phyloP scores from a whole-genome alignment of 768 basidiomycete species.

The Macrolepiota dolichaula region DNA sequence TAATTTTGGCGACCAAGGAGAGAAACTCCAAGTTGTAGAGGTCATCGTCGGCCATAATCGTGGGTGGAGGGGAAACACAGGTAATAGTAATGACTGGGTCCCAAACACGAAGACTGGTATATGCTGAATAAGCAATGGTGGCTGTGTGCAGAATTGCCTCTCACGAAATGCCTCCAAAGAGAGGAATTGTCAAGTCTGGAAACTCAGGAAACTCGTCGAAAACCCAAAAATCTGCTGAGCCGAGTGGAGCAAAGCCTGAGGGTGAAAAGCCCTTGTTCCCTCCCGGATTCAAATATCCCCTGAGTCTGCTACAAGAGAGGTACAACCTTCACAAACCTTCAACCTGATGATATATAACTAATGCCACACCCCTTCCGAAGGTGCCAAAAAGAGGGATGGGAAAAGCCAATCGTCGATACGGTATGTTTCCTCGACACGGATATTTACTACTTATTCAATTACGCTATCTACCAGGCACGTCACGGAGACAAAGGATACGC shows the following conservation, averaged over 20 bases:
- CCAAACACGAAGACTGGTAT: not conserved
- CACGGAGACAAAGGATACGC: conserved; percentile 46
- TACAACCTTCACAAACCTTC: conserved; percentile 18
- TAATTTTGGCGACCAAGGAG: conserved; percentile 87
- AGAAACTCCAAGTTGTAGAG: conserved; percentile 92
- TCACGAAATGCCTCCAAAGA: conserved; percentile 56
- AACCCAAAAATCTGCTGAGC: conserved; percentile 25
- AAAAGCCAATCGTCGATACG: conserved; percentile 75
- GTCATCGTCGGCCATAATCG: conserved; percentile 64
- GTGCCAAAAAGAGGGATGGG: conserved; percentile 90
- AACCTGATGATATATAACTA: not conserved
- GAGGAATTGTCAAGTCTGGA: conserved; percentile 82
- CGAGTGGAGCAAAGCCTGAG: conserved; percentile 37
- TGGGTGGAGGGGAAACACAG: conserved; percentile 8
- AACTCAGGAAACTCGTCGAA: conserved; percentile 89
- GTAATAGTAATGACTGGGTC: not conserved
- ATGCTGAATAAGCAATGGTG: conserved; percentile 8
- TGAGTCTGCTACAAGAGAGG: conserved; percentile 80
- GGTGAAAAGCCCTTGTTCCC: conserved; percentile 57
- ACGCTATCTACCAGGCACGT: conserved; percentile 35
- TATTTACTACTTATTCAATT: conserved; percentile 1
- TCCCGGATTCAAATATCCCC: conserved; percentile 79
- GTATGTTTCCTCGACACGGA: conserved; percentile 37
- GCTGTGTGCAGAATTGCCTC: conserved; percentile 8
- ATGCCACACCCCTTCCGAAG: conserved; percentile 29